Percentiles rank a stretch among this genome's conserved stretches.
Conservation (phyloP, 768 basidiomycete genomes). For the Mycena floridula region DNA sequence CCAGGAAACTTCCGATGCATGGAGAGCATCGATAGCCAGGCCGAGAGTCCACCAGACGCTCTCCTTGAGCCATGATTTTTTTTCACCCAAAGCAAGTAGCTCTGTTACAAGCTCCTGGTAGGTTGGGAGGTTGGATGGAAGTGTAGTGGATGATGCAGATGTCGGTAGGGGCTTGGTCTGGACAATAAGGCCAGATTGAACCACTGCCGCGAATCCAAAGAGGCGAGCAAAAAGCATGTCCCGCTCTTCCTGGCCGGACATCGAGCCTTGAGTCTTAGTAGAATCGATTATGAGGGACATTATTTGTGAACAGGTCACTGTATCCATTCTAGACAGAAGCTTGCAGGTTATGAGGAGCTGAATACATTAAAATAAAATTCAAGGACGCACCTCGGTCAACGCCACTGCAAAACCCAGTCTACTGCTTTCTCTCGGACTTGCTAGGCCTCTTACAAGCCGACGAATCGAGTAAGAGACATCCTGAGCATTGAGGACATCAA, state of each 20-base stretch:
- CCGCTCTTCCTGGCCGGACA: constrained; percentile 88
- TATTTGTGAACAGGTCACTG: constrained; percentile 74
- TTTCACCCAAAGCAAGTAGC: constrained; percentile 65
- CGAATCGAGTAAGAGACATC: constrained; percentile 93
- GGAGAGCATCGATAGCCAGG: constrained; percentile 55
- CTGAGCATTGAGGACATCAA: constrained; percentile 72
- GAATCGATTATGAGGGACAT: constrained; percentile 67
- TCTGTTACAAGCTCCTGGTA: constrained; percentile 55
- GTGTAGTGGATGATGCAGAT: constrained; percentile 45
- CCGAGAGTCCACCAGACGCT: constrained; percentile 83
- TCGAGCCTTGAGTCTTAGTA: constrained; percentile 66
- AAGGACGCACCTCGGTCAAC: constrained; percentile 73
- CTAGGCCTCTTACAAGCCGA: constrained; percentile 80
- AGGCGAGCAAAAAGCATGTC: constrained; percentile 89
- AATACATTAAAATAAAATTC: constrained; percentile 1
- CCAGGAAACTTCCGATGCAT: constrained; percentile 62
- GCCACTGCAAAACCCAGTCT: constrained; percentile 94
- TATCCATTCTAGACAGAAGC: constrained; percentile 75
- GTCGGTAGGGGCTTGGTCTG: constrained; percentile 48
- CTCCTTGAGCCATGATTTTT: constrained; percentile 88
- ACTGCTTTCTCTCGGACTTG: constrained; percentile 90
- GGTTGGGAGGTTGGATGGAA: constrained; percentile 49
- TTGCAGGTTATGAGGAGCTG: constrained; percentile 21
- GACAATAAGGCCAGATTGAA: constrained; percentile 79
- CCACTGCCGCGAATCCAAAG: constrained; percentile 81